These are phyloP conservation scores for Eucommia ulmoides DNA, from an alignment of 257 asterid species.

Conservation along the genomic window DNA sequence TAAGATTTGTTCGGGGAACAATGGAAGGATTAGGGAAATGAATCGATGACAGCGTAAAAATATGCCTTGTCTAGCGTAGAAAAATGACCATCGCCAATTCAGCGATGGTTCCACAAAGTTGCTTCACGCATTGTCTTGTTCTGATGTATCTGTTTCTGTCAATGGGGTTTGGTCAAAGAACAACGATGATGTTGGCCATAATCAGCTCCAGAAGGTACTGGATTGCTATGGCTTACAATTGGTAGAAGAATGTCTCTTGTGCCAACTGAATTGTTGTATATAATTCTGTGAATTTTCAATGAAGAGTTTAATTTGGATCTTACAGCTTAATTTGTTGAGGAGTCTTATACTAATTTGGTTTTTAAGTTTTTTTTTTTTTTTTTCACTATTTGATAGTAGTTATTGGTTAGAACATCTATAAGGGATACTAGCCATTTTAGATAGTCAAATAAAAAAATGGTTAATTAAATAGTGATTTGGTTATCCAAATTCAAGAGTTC, in stretches of 20 bases:
- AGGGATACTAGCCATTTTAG: no score
- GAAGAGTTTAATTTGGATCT: neutral
- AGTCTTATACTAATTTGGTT: neutral
- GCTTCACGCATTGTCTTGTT: constrained; percentile 11
- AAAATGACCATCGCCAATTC: constrained; percentile 20
- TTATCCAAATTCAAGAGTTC: no score
- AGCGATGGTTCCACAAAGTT: constrained; percentile 26
- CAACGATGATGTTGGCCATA: constrained; percentile 48
- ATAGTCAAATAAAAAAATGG: no score
- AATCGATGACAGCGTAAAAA: constrained; percentile 23
- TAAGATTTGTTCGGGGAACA: constrained; percentile 10
- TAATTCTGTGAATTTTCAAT: neutral
- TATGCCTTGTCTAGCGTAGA: constrained; percentile 84
- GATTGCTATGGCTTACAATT: neutral
- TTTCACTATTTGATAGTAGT: neutral
- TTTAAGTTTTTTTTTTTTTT: no score
- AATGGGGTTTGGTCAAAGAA: constrained; percentile 82
- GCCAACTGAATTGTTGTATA: no score
- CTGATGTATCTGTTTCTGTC: constrained; percentile 29
- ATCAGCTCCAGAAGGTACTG: constrained; percentile 83
- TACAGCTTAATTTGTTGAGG: neutral
- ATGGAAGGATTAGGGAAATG: constrained; percentile 31
- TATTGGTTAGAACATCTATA: neutral
- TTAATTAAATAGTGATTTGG: no score
- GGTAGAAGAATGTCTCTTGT: no score